Evolutionary conservation across 805 yeast genomes (phyloP), one percentile per base, ranked within the genome.

Genomic region (Diddensiella transvaalensis): DNA sequence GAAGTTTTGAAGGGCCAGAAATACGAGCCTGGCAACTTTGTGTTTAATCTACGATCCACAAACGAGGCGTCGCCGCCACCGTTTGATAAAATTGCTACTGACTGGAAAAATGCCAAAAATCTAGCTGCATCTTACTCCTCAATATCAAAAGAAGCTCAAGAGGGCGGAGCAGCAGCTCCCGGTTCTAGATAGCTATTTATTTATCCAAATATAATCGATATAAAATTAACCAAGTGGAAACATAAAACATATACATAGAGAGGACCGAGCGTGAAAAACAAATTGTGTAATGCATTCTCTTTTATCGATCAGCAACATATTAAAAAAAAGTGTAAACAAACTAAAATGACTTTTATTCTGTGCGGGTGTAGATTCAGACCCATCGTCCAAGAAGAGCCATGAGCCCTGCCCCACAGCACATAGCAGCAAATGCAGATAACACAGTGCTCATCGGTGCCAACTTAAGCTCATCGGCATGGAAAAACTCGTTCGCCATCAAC

Each of bases 401-500:
- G 36, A 78, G 59, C 4, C 77, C 79, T 22, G 78, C 75, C 33
- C 87, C 87, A 47, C 69, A 60, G 45, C 77, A 66, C 64, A 76
- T 69, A 40, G 69, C 61, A 18, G 41, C 40, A 24, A 44, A 57
- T 4, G 64, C 65, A 5, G 37, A 17, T 10, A 56, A 24, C 17
- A 60, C 51, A 13, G 53, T 48, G 4, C 42, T 22, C n/a, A 54
- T 32, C 1, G 62, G 53, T 0, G 58, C 57, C 1, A 44, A 35
- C 18, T 49, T 49, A 18, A 62, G 50, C 15, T 58, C 62, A 3
- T 36, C 79, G 73, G 29, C 64, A 17, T 83, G 73, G 61, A 73
- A 61, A 59, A 83, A 81, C 56, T 87, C 95, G 57, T 80, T 83
- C 2, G 91, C 93, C 82, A 86, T 77, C 49, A 86, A 69, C 63